Base-by-base conservation (phyloP, 106 monocot species). In the Iris macrosiphon region DNA sequence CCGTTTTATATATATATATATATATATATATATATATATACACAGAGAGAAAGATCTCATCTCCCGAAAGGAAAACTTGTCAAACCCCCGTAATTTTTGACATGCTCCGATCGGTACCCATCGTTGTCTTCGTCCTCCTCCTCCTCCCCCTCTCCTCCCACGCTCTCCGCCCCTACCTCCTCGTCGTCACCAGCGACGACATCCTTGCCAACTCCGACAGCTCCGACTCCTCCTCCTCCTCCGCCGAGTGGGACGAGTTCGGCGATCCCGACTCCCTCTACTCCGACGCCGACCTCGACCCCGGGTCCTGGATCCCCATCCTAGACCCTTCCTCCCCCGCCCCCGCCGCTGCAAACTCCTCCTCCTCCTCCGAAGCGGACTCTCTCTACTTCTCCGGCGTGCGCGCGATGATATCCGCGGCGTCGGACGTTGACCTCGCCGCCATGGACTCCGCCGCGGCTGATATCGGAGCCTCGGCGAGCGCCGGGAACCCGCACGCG, bases 221-320 rank as follows among this genome's bases (percentile, higher is more conserved):
- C 21, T 55, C 49, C 35, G 52, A 43, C 61, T 19, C 69, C 40
- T 71, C 70, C 21, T 74, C 72, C 21, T 55, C 46, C 45, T 45
- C 79, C 35, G 37, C 60, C 4, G 84, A 85, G 12, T 88, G 78
- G 80, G 94, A 88, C 62, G 84, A 94, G 10, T 84, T 85, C 49
- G 68, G 41, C 21, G 74, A 78, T 62, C 65, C 80, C 14, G 68
- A 77, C 17, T 24, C 53, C 59, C 39, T 49, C 51, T 34, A 56
- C 45, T 64, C 72, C 58, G 60, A 65, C 52, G 83, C 74, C 37
- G 72, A 73, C 26, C 71, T 80, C 52, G 81, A 89, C 38, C 79
- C 82, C 13, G 82, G 79, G n/a, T 86, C 92, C 7, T 92, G 92
- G 86, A 63, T 49, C 17, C 72, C 81, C 66, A 34, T 90, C 44